phyloP scores from a whole-genome alignment of 2,329 filamentous ascomycete species.

The Venturia pyrina region DNA sequence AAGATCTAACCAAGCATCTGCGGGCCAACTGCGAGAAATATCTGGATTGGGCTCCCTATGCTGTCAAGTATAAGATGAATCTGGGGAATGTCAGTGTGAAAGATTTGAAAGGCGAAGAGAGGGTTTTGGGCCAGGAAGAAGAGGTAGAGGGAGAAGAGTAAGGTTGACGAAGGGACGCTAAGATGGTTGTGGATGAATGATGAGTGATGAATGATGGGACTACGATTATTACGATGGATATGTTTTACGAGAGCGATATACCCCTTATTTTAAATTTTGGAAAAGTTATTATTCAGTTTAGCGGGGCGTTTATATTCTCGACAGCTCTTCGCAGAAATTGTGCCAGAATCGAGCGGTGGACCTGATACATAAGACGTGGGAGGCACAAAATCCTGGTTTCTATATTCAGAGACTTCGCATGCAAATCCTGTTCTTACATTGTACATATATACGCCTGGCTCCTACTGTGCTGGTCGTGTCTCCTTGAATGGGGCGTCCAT shows the following conservation, averaged over 20 bases:
- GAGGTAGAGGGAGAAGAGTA: neutral
- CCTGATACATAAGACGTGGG: too few relatives aligned
- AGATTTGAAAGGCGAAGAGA: neutral
- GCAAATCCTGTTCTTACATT: neutral
- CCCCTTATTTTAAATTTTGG: neutral
- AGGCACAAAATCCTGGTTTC: neutral
- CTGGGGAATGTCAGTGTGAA: neutral
- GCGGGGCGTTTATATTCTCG: neutral
- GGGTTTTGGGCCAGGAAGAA: neutral
- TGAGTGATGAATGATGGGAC: neutral
- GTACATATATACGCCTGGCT: neutral
- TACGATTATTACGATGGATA: neutral
- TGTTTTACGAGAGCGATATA: neutral
- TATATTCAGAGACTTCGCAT: neutral
- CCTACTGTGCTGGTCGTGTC: neutral
- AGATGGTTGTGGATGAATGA: neutral
- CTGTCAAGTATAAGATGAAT: neutral
- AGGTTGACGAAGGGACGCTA: neutral
- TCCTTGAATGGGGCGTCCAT: conserved; percentile 1
- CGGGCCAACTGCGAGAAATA: neutral
- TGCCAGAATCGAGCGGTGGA: too few relatives aligned
- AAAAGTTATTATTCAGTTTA: neutral
- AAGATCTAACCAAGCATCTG: neutral
- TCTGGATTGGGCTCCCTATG: neutral
- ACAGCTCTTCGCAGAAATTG: too few relatives aligned